A percentile compares a stretch with the other conserved stretches of the same genome.
phyloP scores from a whole-genome alignment of 2,329 filamentous ascomycete species.

The Aspergillus neotritici region DNA sequence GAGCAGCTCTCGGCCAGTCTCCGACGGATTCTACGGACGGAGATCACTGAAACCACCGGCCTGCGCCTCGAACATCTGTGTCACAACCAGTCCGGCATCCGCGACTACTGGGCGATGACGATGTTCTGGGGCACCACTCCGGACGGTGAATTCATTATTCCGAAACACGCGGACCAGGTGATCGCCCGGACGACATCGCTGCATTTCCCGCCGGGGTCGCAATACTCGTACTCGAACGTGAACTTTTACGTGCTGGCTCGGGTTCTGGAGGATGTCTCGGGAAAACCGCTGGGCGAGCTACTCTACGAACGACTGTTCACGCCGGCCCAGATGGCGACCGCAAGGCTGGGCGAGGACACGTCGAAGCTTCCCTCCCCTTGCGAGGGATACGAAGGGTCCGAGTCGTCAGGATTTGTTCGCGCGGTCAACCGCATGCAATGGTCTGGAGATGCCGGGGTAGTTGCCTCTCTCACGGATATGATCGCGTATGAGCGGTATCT shows the following conservation, averaged over 20 bases:
- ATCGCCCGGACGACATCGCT: constrained; percentile 31
- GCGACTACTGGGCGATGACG: constrained; percentile 44
- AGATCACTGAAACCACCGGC: constrained; percentile 20
- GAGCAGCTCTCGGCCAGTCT: constrained; percentile 28
- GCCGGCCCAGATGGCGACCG: constrained; percentile 41
- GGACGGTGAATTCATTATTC: constrained; percentile 37
- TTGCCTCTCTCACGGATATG: constrained; percentile 44
- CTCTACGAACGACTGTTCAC: constrained; percentile 36
- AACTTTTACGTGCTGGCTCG: constrained; percentile 40
- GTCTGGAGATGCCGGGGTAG: constrained; percentile 44
- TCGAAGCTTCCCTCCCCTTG: constrained; percentile 34
- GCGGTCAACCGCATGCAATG: constrained; percentile 42
- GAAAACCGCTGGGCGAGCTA: constrained; percentile 31
- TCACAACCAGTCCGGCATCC: constrained; percentile 42
- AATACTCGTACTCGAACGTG: constrained; percentile 42
- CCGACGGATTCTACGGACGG: constrained; percentile 19
- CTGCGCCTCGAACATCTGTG: constrained; percentile 35
- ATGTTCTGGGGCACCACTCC: constrained; percentile 41
- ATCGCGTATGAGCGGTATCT: constrained; percentile 42
- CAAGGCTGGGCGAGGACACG: constrained; percentile 35
- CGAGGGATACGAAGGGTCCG: constrained; percentile 42
- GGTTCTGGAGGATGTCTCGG: constrained; percentile 36
- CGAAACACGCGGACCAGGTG: constrained; percentile 23
- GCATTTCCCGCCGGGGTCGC: constrained; percentile 41
- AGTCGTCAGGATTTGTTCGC: constrained; percentile 32